These are phyloP conservation scores for Ceriops decandra DNA, from an alignment of 345 rosid species.

Conservation along the genomic window DNA sequence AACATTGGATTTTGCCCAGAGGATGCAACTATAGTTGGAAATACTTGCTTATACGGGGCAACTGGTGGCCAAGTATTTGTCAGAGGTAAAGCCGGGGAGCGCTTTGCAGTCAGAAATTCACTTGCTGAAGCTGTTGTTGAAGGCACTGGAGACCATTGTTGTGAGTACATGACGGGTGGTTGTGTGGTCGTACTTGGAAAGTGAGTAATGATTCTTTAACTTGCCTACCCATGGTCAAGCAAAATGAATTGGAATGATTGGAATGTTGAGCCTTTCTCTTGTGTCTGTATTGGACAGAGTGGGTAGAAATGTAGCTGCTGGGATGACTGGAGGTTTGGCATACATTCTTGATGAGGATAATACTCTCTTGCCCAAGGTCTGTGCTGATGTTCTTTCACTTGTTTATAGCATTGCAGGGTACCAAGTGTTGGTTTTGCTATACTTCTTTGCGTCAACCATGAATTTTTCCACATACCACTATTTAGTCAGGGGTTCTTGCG, in stretches of 20 bases:
- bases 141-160: constrained; percentile 97
- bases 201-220: constrained; percentile 45
- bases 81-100: constrained; percentile 96
- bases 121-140: constrained; percentile 98
- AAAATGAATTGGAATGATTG: constrained; percentile 1
- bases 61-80: constrained; percentile 95
- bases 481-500: no score
- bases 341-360: constrained; percentile 90
- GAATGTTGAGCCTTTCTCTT: constrained; percentile 7
- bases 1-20: constrained; percentile 76
- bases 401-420: background rate
- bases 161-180: constrained; percentile 99
- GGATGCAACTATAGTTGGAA: constrained; percentile 93
- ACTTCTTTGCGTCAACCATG: no score
- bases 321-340: constrained; percentile 98
- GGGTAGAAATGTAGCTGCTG: constrained; percentile 99
- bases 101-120: constrained; percentile 98
- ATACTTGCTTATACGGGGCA: constrained; percentile 95
- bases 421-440: no score
- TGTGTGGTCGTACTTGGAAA: constrained; percentile 94
- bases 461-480: no score
- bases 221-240: background rate
- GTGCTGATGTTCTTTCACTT: constrained; percentile 3
- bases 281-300: constrained; percentile 52
- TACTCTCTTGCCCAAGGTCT: constrained; percentile 83